Evolutionary conservation across 1,139 yeast genomes (phyloP).

Genomic region (Citeromyces siamensis): DNA sequence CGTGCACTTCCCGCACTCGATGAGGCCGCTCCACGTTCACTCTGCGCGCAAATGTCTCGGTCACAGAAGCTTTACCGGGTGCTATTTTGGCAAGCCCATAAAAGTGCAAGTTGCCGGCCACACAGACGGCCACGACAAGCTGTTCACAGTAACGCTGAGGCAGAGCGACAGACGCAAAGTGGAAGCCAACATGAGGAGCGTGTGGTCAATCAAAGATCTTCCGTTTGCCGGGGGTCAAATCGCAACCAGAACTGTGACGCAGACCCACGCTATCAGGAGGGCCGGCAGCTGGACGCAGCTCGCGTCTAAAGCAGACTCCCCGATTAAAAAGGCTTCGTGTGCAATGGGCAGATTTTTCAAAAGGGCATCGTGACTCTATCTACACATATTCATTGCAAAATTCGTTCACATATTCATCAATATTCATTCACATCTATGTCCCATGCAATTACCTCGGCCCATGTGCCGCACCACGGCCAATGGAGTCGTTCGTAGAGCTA

Average conservation of each 20-base stretch:
- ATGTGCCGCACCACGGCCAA: constrained; percentile 21
- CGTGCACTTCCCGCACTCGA: background rate
- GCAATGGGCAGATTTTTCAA: constrained; percentile 10
- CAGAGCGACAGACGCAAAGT: constrained; percentile 11
- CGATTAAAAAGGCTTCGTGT: constrained; percentile 7
- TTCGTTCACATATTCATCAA: constrained; percentile 5
- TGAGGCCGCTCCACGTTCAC: constrained; percentile 4
- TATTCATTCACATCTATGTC: too few relatives aligned
- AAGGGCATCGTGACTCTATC: constrained; percentile 7
- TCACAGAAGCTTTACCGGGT: background rate
- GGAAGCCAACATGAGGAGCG: constrained; percentile 12
- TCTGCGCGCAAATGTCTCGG: background rate
- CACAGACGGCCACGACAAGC: constrained; percentile 1
- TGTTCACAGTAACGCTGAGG: constrained; percentile 5
- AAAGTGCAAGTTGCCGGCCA: background rate
- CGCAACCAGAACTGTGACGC: constrained; percentile 1
- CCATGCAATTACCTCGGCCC: constrained; percentile 5
- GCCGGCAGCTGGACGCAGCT: background rate
- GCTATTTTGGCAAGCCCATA: background rate
- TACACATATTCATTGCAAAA: constrained; percentile 5
- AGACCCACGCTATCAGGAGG: background rate
- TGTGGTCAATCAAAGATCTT: constrained; percentile 16
- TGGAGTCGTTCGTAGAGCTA: constrained; percentile 25
- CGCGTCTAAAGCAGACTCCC: background rate
- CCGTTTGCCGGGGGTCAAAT: constrained; percentile 9